Base-by-base conservation (phyloP, 805 yeast species). In the Candida ortonii region DNA sequence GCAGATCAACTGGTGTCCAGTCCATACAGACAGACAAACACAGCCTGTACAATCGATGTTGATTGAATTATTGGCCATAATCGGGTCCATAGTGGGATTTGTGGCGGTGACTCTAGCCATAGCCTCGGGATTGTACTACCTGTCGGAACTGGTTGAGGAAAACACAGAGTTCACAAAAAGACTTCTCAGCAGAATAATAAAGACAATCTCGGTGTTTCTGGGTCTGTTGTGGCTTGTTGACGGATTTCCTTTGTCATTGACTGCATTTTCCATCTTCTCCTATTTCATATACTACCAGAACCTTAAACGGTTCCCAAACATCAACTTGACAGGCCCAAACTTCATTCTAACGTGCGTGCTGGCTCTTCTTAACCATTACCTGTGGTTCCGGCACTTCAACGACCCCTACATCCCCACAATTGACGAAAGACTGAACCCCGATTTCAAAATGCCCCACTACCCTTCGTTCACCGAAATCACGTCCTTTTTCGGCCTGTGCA, bases 81-180 rank as follows among this genome's bases (percentile, higher is more conserved):
- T 70, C 3, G 93, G 93, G 11, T 65, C 75, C 1, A 58, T 76
- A 0, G 51, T 70, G 0, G 93, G 89, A 3, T 81, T 83, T 47
- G 49, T 74, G 2, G 71, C 76, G 36, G 65, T 78, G 33, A 78
- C 84, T 0, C 62, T 79, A 21, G 73, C 70, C 9, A 64, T 67
- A n/a, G 97, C 97, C 0, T 84, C 95, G 2, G 97, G 96, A 0
- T 66, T 93, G 21, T 93, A 88, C 66, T 89, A 88, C 51, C 68
- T 90, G 23, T 84, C 95, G 7, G 98, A 93, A 56, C 63, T 88
- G 20, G 95, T 93, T 11, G 98, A 93, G 56, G 97, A 89, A 52
- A 90, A 93, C 57, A 74, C 95, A 0, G 93, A 84, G 44, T 78
- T 88, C 30, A 85, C 97, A 8, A 82, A 76, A 49, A 63, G 86